phyloP scores from a whole-genome alignment of 257 asterid species.

The Solanum gandarillasii region DNA sequence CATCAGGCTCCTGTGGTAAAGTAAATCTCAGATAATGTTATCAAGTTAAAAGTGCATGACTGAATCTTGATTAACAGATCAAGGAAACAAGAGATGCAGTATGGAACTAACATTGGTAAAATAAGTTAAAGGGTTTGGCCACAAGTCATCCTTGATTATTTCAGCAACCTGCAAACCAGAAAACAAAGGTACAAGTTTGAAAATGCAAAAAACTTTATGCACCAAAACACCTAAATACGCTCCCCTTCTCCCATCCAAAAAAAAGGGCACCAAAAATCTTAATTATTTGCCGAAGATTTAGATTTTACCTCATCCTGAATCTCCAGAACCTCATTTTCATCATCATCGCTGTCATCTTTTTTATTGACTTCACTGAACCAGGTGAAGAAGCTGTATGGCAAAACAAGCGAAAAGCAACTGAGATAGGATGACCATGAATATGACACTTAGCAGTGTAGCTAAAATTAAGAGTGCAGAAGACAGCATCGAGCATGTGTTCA shows the following conservation, averaged over 20 bases:
- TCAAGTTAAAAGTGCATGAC: background rate
- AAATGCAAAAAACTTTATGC: background rate
- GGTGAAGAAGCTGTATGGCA: conserved; percentile 66
- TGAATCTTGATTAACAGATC: background rate
- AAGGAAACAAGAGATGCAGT: background rate
- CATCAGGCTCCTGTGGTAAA: conserved; percentile 41
- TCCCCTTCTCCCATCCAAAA: background rate
- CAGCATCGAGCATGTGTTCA: background rate
- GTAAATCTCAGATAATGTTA: background rate
- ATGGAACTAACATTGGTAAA: conserved; percentile 33
- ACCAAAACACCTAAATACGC: background rate
- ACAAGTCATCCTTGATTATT: conserved; percentile 64
- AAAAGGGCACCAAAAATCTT: background rate
- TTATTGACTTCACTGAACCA: conserved; percentile 65
- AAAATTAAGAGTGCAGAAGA: background rate
- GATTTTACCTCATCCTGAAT: conserved; percentile 74
- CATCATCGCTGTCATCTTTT: conserved; percentile 61
- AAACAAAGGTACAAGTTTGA: background rate
- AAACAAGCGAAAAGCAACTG: background rate
- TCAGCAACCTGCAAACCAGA: conserved; percentile 53
- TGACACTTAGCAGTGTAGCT: background rate
- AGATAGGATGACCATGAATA: background rate
- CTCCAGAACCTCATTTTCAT: conserved; percentile 10
- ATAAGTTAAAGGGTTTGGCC: conserved; percentile 64
- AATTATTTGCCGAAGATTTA: background rate